Conservation (phyloP, 228 moss, liverwort and hornwort genomes). For the Sphagnum magellanicum region DNA sequence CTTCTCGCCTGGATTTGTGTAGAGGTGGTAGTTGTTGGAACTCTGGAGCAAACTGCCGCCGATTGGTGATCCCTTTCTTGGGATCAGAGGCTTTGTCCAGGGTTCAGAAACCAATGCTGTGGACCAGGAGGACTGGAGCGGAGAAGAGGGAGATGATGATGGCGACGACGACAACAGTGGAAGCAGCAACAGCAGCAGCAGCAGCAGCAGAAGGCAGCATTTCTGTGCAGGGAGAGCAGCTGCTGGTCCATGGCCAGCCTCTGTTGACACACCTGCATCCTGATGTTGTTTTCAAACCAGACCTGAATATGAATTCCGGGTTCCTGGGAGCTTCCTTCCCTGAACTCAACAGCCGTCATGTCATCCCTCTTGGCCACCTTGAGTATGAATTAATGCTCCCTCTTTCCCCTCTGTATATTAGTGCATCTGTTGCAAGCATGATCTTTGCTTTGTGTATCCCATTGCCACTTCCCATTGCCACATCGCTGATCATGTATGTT, state of each 20-base stretch:
- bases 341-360: slow-evolving; percentile 33
- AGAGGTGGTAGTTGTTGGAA: too few relatives aligned
- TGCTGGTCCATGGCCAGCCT: slow-evolving; percentile 35
- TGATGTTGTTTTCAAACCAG: slow-evolving; percentile 45
- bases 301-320: slow-evolving; percentile 24
- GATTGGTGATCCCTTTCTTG: not conserved
- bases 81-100: not conserved
- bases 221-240: slow-evolving; percentile 40
- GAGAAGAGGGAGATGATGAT: slow-evolving; percentile 11
- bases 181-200: not conserved
- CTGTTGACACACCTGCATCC: slow-evolving; percentile 47
- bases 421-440: too few relatives aligned
- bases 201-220: slow-evolving; percentile 7
- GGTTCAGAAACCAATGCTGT: not conserved
- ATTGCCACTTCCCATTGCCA: too few relatives aligned
- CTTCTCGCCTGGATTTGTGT: too few relatives aligned
- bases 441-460: too few relatives aligned
- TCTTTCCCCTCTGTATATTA: too few relatives aligned
- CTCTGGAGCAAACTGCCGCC: too few relatives aligned
- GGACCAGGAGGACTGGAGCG: not conserved
- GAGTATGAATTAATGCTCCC: slow-evolving; percentile 26
- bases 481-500: too few relatives aligned
- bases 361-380: slow-evolving; percentile 52
- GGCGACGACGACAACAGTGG: not conserved
- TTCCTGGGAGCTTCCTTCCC: slow-evolving; percentile 63